Evolutionary conservation across 495 filamentous ascomycete genomes (phyloP).

Genomic region (Tuber aestivum): DNA sequence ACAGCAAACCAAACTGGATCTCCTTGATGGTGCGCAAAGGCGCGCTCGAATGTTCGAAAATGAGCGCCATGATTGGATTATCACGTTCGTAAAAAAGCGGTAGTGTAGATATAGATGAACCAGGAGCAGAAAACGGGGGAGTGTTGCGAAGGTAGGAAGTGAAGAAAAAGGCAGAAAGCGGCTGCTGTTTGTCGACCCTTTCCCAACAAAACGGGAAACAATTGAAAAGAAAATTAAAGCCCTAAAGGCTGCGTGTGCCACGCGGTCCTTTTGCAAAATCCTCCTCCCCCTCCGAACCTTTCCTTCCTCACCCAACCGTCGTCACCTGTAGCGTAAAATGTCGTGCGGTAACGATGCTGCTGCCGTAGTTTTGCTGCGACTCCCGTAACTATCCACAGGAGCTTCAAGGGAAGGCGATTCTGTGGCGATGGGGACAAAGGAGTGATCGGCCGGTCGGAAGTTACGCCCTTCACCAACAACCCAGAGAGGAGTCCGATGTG

Average conservation of each 20-base stretch:
- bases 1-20: slow-evolving; percentile 95
- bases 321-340: slow-evolving; percentile 1
- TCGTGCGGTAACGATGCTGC: neutral
- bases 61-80: slow-evolving; percentile 72
- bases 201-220: neutral
- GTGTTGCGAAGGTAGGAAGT: neutral
- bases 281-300: neutral
- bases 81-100: neutral
- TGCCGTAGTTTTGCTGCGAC: neutral
- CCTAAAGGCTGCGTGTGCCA: neutral
- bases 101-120: neutral
- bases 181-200: neutral
- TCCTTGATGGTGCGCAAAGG: slow-evolving; percentile 91
- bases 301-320: neutral
- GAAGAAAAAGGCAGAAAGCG: neutral
- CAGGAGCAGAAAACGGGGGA: neutral
- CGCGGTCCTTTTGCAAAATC: slow-evolving; percentile 1
- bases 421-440: slow-evolving; percentile 1
- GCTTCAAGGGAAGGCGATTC: neutral
- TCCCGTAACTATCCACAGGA: neutral
- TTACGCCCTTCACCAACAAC: neutral
- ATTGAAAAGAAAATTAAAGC: slow-evolving; percentile 1
- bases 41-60: slow-evolving; percentile 87
- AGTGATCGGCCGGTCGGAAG: slow-evolving; percentile 1
- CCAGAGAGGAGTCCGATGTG: neutral